phyloP scores from a whole-genome alignment of 106 monocot species.

The Acorus calamus region DNA sequence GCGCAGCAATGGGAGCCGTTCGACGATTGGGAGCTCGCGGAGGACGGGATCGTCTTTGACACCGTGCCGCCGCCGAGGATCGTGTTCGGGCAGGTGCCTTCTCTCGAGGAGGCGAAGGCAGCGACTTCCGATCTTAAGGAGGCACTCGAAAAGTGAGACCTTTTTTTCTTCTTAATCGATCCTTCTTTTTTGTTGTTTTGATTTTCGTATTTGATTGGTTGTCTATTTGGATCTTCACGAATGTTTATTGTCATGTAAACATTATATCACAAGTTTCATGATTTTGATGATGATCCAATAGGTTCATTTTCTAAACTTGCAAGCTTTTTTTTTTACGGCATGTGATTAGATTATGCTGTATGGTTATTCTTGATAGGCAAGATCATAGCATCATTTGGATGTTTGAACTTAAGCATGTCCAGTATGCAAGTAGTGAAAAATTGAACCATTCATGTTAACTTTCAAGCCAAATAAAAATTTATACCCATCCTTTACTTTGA shows the following conservation, averaged over 20 bases:
- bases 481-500: too few relatives aligned
- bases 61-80: constrained; percentile 1
- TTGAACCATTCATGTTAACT: too few relatives aligned
- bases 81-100: constrained; percentile 16
- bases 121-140: constrained; percentile 16
- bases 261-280: too few relatives aligned
- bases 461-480: too few relatives aligned
- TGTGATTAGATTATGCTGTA: too few relatives aligned
- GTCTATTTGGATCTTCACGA: background rate
- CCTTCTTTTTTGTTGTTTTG: background rate
- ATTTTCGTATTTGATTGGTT: background rate
- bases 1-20: background rate
- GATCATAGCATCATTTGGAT: too few relatives aligned
- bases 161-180: background rate
- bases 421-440: too few relatives aligned
- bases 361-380: too few relatives aligned
- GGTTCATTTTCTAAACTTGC: too few relatives aligned
- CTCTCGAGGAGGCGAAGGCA: constrained; percentile 14
- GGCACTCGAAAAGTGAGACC: constrained; percentile 14
- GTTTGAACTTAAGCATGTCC: too few relatives aligned
- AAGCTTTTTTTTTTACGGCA: too few relatives aligned
- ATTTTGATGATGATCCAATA: background rate
- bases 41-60: constrained; percentile 9
- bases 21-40: background rate
- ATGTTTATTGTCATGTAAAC: background rate